Evolutionary conservation across 2,329 filamentous ascomycete genomes (phyloP).

Genomic region (Didymella pinodella): DNA sequence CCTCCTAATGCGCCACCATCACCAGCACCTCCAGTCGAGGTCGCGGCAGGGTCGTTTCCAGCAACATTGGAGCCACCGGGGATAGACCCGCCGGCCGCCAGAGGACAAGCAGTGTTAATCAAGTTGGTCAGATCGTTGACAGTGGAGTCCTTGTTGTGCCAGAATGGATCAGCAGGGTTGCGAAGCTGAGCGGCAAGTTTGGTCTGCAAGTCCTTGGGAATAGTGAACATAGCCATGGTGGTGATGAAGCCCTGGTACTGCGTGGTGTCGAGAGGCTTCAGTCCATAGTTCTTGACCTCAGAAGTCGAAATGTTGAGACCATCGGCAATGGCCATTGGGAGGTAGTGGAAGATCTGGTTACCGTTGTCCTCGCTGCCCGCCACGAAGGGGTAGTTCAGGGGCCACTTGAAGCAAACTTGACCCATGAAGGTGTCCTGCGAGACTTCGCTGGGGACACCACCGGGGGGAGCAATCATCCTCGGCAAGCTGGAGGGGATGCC

Average conservation of each 20-base stretch:
- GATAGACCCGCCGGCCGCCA: conserved; percentile 59
- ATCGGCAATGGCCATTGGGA: conserved; percentile 75
- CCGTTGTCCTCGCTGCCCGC: conserved; percentile 71
- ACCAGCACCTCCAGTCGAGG: conserved; percentile 43
- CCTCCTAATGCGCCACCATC: conserved; percentile 60
- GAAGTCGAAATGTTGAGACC: conserved; percentile 61
- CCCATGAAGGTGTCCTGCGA: conserved; percentile 75
- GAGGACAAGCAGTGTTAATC: conserved; percentile 84
- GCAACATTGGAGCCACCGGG: conserved; percentile 53
- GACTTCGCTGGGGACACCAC: conserved; percentile 59
- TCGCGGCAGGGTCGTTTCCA: conserved; percentile 50
- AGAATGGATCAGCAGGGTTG: conserved; percentile 75
- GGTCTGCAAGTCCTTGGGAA: conserved; percentile 57
- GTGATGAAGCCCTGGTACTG: conserved; percentile 77
- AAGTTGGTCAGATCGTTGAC: conserved; percentile 76
- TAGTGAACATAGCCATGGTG: conserved; percentile 69
- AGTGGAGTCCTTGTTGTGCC: conserved; percentile 72
- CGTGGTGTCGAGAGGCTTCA: conserved; percentile 79
- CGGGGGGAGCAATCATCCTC: conserved; percentile 75
- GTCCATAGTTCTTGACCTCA: conserved; percentile 71
- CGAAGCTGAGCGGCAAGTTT: conserved; percentile 73
- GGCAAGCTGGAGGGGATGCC: conserved; percentile 73
- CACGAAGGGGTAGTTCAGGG: conserved; percentile 86
- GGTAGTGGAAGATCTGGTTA: conserved; percentile 81
- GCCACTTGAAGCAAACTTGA: conserved; percentile 83